Evolutionary conservation across 2,329 filamentous ascomycete species (phyloP).

Genomic region (Xylaria hypoxylon): DNA sequence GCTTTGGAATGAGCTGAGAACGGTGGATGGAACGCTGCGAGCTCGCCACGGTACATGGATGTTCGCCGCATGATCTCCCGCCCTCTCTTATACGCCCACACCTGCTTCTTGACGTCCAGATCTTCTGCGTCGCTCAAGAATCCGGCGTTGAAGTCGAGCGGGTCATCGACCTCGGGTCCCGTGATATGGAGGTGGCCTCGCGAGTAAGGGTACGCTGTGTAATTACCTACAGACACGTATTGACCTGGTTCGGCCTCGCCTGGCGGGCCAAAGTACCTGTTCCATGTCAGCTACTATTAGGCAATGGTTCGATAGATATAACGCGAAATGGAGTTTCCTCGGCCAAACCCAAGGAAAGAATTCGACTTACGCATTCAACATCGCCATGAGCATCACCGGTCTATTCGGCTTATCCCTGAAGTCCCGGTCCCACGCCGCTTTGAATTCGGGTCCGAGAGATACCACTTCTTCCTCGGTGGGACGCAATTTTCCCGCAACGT

Average conservation of each 20-base stretch:
- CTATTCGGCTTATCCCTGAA: slow-evolving; percentile 56
- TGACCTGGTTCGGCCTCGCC: slow-evolving; percentile 50
- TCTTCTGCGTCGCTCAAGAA: slow-evolving; percentile 62
- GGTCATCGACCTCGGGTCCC: slow-evolving; percentile 53
- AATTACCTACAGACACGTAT: slow-evolving; percentile 63
- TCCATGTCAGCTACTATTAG: not conserved
- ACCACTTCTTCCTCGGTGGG: slow-evolving; percentile 62
- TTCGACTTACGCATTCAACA: slow-evolving; percentile 52
- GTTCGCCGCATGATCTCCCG: slow-evolving; percentile 70
- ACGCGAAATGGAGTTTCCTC: not conserved
- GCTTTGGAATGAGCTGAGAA: slow-evolving; percentile 58
- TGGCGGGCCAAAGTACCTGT: slow-evolving; percentile 24
- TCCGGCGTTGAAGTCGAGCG: slow-evolving; percentile 67
- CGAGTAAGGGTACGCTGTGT: slow-evolving; percentile 70
- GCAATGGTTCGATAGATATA: not conserved
- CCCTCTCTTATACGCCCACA: slow-evolving; percentile 74
- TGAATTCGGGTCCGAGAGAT: slow-evolving; percentile 62
- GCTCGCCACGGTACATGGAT: slow-evolving; percentile 61
- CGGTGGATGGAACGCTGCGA: slow-evolving; percentile 56
- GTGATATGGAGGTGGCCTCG: slow-evolving; percentile 71
- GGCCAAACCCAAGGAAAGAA: not conserved
- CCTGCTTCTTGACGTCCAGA: slow-evolving; percentile 67
- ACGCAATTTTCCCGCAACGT: slow-evolving; percentile 62
- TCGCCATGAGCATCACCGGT: slow-evolving; percentile 58
- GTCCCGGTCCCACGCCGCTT: slow-evolving; percentile 62